Evolutionary conservation across 2,329 filamentous ascomycete genomes (phyloP).

Genomic region (Phaeosphaeriaceae sp.): DNA sequence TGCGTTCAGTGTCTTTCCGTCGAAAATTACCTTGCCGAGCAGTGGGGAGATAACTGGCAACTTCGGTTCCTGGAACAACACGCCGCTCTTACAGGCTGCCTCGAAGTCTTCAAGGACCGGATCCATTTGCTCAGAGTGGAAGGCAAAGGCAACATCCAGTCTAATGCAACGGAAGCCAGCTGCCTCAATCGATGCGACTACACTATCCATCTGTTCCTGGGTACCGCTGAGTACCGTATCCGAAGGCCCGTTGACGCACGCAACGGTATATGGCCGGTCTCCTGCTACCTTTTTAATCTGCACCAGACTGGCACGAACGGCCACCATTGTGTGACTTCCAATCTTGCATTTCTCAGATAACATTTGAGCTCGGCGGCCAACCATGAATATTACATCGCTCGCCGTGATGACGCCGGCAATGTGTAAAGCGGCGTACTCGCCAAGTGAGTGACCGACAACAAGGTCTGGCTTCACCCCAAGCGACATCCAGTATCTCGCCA

Average conservation of each 20-base stretch:
- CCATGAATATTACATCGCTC: conserved; percentile 43
- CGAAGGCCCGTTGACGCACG: conserved; percentile 41
- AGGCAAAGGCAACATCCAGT: conserved; percentile 27
- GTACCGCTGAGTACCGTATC: conserved; percentile 40
- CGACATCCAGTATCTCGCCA: conserved; percentile 17
- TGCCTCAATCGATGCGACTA: conserved; percentile 6
- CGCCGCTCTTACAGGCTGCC: conserved; percentile 34
- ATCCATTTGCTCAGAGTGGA: conserved; percentile 43
- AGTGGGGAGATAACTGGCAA: conserved; percentile 55
- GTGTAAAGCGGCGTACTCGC: conserved; percentile 50
- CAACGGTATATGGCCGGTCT: conserved; percentile 19
- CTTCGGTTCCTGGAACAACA: conserved; percentile 17
- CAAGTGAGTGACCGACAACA: conserved; percentile 42
- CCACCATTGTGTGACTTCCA: conserved; percentile 40
- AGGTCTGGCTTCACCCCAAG: conserved; percentile 15
- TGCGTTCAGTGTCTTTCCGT: conserved; percentile 46
- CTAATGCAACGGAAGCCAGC: conserved; percentile 13
- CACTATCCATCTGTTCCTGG: conserved; percentile 13
- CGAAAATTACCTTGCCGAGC: conserved; percentile 50
- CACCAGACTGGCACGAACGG: conserved; percentile 1
- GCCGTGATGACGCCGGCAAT: conserved; percentile 44
- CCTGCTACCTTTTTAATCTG: neutral
- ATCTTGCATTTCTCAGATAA: neutral
- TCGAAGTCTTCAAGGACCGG: conserved; percentile 53
- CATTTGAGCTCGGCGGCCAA: conserved; percentile 40